Percentiles rank a stretch among this genome's conserved stretches.
These are phyloP conservation scores for Mallotus nudiflorus DNA, from an alignment of 345 rosid genomes.

Conservation along the genomic window DNA sequence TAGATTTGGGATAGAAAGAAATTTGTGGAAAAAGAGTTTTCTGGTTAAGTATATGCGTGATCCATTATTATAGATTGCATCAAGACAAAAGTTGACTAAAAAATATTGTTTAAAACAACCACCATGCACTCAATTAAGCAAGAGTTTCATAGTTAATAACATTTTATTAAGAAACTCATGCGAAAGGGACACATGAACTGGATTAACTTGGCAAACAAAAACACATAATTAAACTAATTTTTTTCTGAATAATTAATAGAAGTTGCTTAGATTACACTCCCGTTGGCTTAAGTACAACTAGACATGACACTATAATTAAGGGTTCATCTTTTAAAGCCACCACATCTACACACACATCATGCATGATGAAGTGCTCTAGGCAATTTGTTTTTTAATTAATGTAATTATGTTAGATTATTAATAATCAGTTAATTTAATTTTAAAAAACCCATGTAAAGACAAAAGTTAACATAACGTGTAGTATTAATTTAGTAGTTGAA, in stretches of 20 bases:
- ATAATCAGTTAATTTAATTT: not conserved
- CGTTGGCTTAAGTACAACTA: slow-evolving; percentile 12
- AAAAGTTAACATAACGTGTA: slow-evolving; percentile 20
- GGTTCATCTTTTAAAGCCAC: not conserved
- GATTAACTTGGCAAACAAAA: not conserved
- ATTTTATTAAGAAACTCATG: not conserved
- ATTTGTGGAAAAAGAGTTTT: no score
- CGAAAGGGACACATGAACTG: slow-evolving; percentile 5
- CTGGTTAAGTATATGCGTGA: no score
- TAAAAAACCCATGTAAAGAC: slow-evolving; percentile 6
- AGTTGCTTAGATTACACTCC: slow-evolving; percentile 13
- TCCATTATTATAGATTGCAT: not conserved
- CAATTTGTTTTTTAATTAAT: not conserved
- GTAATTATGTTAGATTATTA: slow-evolving; percentile 3
- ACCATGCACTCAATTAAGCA: not conserved
- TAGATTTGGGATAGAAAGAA: no score
- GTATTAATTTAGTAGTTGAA: slow-evolving; percentile 8
- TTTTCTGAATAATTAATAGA: not conserved
- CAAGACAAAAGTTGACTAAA: not conserved
- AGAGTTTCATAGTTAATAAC: not conserved
- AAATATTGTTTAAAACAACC: slow-evolving; percentile 4
- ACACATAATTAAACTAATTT: not conserved
- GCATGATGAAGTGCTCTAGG: not conserved
- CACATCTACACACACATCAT: not conserved
- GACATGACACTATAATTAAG: no score